These are phyloP conservation scores for Nakaseomyces kungkrabaensis DNA, from an alignment of 1,139 yeast genomes.

Conservation along the genomic window DNA sequence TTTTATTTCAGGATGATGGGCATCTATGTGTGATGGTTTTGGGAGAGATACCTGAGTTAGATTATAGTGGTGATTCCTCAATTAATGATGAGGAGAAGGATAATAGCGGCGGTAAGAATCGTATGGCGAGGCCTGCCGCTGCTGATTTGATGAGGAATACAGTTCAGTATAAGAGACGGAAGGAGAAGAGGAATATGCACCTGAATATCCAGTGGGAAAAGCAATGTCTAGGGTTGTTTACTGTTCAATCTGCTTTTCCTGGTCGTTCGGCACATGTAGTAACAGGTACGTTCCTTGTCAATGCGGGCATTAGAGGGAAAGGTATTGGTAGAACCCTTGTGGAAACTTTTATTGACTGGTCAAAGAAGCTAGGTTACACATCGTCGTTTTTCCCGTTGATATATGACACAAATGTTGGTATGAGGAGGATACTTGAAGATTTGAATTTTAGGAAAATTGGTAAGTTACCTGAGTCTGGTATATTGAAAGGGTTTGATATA, in stretches of 20 bases:
- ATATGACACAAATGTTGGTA: constrained; percentile 79
- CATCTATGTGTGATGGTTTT: constrained; percentile 81
- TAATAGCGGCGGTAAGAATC: constrained; percentile 8
- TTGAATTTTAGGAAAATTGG: constrained; percentile 72
- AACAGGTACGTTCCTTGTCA: constrained; percentile 79
- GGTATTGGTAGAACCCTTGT: constrained; percentile 83
- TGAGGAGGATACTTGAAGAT: constrained; percentile 70
- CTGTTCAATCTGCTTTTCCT: constrained; percentile 79
- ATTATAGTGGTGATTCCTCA: constrained; percentile 29
- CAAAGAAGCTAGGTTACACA: constrained; percentile 78
- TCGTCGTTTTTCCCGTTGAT: constrained; percentile 77
- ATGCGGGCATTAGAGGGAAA: constrained; percentile 86
- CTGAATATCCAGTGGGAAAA: constrained; percentile 68
- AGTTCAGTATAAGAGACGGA: constrained; percentile 19
- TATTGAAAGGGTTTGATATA: constrained; percentile 69
- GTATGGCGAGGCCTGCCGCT: constrained; percentile 6
- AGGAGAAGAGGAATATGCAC: constrained; percentile 22
- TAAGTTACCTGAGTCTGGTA: constrained; percentile 72
- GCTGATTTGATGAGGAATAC: constrained; percentile 25
- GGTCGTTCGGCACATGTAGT: constrained; percentile 93
- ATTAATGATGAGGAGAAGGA: constrained; percentile 9
- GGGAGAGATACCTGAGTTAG: constrained; percentile 56
- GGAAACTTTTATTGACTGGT: constrained; percentile 83
- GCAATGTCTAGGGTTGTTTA: constrained; percentile 78
- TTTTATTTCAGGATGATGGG: constrained; percentile 67